Base-by-base conservation (phyloP, 345 rosid species). In the Eucalyptus globulus region DNA sequence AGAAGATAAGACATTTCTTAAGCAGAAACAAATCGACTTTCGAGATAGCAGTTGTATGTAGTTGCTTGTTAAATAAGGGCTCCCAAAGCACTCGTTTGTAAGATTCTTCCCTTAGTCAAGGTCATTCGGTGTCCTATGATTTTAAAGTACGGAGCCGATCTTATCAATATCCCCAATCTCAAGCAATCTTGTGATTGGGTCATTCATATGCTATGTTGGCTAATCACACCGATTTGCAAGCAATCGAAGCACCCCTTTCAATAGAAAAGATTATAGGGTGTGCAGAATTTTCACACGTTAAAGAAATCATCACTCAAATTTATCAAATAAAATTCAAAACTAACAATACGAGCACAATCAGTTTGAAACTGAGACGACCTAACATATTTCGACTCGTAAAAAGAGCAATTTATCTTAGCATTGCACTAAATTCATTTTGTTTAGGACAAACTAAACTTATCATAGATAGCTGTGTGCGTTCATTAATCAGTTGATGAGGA, bases 261-360 rank as follows among this genome's bases (percentile, higher is more conserved):
- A 34, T 72, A 19, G 8, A 40, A 37, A 37, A 76, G 29, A 76
- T 26, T 21, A 40, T 76, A 21, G 8, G 14, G 14, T 76, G 15
- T 24, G 26, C 1, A 3, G 12, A 76, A 21, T 8, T 76, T 43
- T 37, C 24, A 11, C 9, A 40, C 3, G 0, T 21, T 13, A 40
- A 3, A 37, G 1, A 21, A 76, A 37, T 44, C 9, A 11, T 24
- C 14, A 2, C 15, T 37, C 83, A 10, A 16, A 72, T 72, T 40
- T 7, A 3, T 12, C 22, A 2, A 76, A 37, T 1, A 11, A 21
- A 40, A 37, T 76, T 76, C 47, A 4, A 11, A 76, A 21, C 7
- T 7, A 11, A 40, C 3, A 3, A 43, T 2, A 3, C 1, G 0
- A 76, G 8, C 2, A 2, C 3, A 37, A 40, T 76, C 5, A 2